Percentiles rank a stretch among this genome's conserved stretches.
phyloP scores from a whole-genome alignment of 2,329 filamentous ascomycete genomes.

The Fusarium paranaense region DNA sequence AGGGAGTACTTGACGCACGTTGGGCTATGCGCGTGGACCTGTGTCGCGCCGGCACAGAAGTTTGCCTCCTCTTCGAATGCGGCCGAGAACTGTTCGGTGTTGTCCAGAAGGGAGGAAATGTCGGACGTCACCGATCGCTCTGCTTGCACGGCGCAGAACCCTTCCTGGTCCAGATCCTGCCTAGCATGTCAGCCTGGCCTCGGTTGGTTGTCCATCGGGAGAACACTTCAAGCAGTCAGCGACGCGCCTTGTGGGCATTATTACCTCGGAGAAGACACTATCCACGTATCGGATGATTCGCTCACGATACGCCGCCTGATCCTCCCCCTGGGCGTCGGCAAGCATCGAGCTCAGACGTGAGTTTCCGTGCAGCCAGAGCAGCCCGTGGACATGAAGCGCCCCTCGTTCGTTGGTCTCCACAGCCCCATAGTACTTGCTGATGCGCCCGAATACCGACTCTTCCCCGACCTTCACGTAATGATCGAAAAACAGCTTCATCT shows the following conservation, averaged over 20 bases:
- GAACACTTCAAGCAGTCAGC: too few species aligned
- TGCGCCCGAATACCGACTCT: neutral
- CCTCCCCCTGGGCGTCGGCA: too few species aligned
- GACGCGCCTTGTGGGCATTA: too few species aligned
- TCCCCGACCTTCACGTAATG: neutral
- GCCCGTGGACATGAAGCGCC: neutral
- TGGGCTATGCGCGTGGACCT: slow-evolving; percentile 10
- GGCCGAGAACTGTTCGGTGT: neutral
- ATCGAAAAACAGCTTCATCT: neutral
- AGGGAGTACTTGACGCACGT: neutral
- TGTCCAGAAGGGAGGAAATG: neutral
- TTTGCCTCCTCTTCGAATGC: slow-evolving; percentile 9
- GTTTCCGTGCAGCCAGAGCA: neutral
- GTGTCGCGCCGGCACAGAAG: neutral
- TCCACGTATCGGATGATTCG: too few species aligned
- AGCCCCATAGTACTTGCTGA: neutral
- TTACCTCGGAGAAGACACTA: too few species aligned
- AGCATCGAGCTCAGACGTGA: too few species aligned
- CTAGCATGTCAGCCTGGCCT: too few species aligned
- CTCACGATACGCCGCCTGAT: too few species aligned
- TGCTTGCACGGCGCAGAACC: neutral
- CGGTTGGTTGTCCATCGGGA: too few species aligned
- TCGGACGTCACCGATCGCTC: neutral
- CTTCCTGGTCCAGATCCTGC: too few species aligned
- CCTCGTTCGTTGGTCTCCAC: neutral